These are phyloP conservation scores for Pneumocystis sp. DNA, from an alignment of 1,139 yeast species.

Conservation along the genomic window DNA sequence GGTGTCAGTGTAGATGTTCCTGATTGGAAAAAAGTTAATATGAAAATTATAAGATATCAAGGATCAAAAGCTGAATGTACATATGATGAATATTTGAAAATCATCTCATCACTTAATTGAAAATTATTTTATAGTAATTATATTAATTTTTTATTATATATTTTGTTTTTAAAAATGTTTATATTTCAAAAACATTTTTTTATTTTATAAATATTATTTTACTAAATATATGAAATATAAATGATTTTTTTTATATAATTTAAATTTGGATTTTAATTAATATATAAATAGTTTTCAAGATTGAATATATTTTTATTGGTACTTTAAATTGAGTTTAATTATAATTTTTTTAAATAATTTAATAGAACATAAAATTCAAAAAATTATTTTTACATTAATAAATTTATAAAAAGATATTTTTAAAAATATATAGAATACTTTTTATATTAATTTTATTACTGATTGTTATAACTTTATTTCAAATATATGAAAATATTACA, in stretches of 20 bases:
- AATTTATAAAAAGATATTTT: neutral
- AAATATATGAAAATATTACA: neutral
- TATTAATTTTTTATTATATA: neutral
- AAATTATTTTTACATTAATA: neutral
- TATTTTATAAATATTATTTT: neutral
- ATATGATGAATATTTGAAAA: conserved; percentile 1
- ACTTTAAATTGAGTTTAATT: too few relatives aligned
- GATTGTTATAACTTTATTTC: neutral
- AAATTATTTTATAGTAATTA: neutral
- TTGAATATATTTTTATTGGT: too few relatives aligned
- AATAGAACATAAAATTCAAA: too few relatives aligned
- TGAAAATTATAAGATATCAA: conserved; percentile 24
- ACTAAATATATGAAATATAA: neutral
- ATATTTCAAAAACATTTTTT: neutral
- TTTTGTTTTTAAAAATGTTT: neutral
- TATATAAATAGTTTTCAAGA: too few relatives aligned
- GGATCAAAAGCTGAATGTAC: conserved; percentile 20
- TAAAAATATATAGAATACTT: neutral
- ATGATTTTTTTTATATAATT: too few relatives aligned
- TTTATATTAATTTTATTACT: neutral
- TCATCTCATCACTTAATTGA: neutral
- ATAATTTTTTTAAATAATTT: too few relatives aligned
- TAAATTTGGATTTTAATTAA: too few relatives aligned
- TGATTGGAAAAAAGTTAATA: conserved; percentile 13
- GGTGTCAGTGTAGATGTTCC: conserved; percentile 27